These are phyloP conservation scores for Aspergillus sp. DNA, from an alignment of 2,329 filamentous ascomycete species.

Conservation along the genomic window DNA sequence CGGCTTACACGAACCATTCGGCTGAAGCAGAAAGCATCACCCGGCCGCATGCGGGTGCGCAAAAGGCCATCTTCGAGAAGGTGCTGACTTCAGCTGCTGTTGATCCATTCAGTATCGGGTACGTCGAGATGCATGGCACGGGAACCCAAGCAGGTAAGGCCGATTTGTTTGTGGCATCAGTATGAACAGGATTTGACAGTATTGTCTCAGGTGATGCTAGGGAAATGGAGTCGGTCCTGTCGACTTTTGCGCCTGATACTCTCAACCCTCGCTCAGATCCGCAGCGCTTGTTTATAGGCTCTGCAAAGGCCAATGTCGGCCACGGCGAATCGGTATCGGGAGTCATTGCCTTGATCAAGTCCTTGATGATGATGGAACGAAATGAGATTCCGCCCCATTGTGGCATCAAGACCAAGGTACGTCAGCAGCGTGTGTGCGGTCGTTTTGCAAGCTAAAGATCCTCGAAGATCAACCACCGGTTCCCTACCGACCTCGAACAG, in stretches of 20 bases:
- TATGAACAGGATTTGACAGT: too few relatives aligned
- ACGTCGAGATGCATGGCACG: constrained; percentile 35
- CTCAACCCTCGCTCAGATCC: constrained; percentile 39
- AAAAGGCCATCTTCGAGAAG: too few relatives aligned
- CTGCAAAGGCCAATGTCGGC: constrained; percentile 40
- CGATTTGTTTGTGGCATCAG: too few relatives aligned
- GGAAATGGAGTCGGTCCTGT: constrained; percentile 28
- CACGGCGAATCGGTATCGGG: constrained; percentile 37
- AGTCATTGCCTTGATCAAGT: constrained; percentile 45
- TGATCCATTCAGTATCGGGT: constrained; percentile 28
- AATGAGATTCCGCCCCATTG: constrained; percentile 55
- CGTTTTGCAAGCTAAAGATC: too few relatives aligned
- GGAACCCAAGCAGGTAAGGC: too few relatives aligned
- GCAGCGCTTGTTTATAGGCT: constrained; percentile 53
- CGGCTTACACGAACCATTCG: constrained; percentile 36
- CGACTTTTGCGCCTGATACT: constrained; percentile 34
- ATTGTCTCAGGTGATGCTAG: too few relatives aligned
- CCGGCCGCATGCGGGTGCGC: constrained; percentile 32
- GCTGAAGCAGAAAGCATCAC: constrained; percentile 38
- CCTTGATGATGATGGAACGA: constrained; percentile 56
- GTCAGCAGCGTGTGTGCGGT: too few relatives aligned
- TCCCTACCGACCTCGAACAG: constrained; percentile 22
- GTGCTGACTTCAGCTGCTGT: too few relatives aligned
- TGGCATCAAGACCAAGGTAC: constrained; percentile 55
- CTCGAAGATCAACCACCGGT: constrained; percentile 24